Base-by-base conservation (phyloP, 2,329 filamentous ascomycete species). In the Phyllosticta paracitricarpa region DNA sequence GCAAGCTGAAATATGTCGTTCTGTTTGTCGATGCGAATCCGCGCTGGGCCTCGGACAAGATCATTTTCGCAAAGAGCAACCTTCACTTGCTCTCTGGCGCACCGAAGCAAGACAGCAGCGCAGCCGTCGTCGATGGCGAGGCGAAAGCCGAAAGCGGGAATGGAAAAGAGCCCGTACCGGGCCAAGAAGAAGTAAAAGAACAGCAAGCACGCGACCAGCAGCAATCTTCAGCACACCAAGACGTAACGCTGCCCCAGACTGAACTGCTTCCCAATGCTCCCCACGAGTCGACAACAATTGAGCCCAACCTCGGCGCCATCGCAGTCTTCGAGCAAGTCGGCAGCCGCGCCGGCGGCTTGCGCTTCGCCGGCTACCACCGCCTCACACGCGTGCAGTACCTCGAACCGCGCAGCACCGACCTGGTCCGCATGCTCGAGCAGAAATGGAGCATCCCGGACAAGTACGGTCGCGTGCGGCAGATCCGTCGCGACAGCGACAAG, bases 51-150 rank as follows among this genome's bases (percentile, higher is more conserved):
- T 33, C 51, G 4, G 68, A 71, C 53, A 60, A 66, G 2, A 67
- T 68, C 58, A 65, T 72, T 54, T 70, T 67, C 63, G 68, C 66
- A 57, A 70, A 71, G 57, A 67, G 67, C 4, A 70, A 65, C 54
- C 62, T 72, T 24, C 64, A 68, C 4, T 54, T 71, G 2, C 61
- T 71, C 14, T 68, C 68, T 5, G 61, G 40, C n/a, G 40, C 17
- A 48, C 40, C 40, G 26, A 30, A 55, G 58, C 19, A 54, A 56
- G 33, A 56, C 28, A 7, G 33, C 28, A 8, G 19, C 19, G 19
- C 19, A 22, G 19, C 19, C 19, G 19, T 22, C 19, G 19, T 22
- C 19, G 19, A 22, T 22, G 19, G 19, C 19, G 19, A 22, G 19
- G 19, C 19, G 19, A 22, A 22, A 22, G 19, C 19, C 19, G 19